Base-by-base conservation (phyloP, 441 rosid genomes). In the Gossypium laxum region DNA sequence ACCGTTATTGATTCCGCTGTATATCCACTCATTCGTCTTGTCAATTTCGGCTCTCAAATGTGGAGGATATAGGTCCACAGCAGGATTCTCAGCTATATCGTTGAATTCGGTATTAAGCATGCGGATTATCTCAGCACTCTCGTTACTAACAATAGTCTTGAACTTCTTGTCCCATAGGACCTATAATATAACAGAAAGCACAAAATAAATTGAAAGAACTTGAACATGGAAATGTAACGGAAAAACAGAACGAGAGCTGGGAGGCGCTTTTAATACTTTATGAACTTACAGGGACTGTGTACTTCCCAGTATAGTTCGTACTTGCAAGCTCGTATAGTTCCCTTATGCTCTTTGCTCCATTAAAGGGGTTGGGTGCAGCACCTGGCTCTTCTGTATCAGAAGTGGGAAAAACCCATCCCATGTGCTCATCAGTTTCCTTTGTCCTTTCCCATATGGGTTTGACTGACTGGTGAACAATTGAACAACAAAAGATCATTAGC, bases 131-230 rank as follows among this genome's bases (percentile, higher is more conserved):
- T 91, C 95, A 0, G 95, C 68, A 67, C 97, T 91, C 76, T 91
- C 97, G 21, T 91, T 89, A 76, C 70, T 91, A 57, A 89, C 97
- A 57, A 89, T 84, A 11, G 89, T 91, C 80, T 91, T 93, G 70
- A 88, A 84, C 80, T 89, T 93, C 91, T 89, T 91, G 83, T 93
- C 98, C 97, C 98, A 93, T 2, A 93, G 80, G 50, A 91, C 88
- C 96, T 92, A 56, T 17, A 47, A 82, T 10, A 1, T 55, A 72
- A 56, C 56, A 12, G 76, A 55, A 75, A 4, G n/a, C 57, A 38
- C 38, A 51, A 51, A 12, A 28, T 10, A 14, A 50, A 17, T 28
- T 17, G 45, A 56, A 58, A 77, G 48, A 65, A 22, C 19, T 65
- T 15, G 73, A 18, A 75, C 70, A 74, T 3, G 22, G 8, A 32